These are phyloP conservation scores for Hydrangea macrophylla DNA, from an alignment of 148 eudicot species.

Conservation along the genomic window DNA sequence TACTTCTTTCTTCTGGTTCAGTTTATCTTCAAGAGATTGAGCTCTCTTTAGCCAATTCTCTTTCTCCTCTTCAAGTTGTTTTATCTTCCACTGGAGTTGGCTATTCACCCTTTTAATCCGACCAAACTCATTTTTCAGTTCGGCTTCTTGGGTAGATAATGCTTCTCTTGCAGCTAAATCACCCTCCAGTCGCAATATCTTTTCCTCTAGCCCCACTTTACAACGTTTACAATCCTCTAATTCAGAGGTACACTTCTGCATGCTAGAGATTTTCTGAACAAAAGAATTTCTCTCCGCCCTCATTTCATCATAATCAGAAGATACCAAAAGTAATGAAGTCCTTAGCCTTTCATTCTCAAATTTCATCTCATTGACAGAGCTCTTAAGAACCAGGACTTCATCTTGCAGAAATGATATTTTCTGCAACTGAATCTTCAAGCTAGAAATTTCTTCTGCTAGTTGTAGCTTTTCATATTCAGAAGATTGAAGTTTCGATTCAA, in stretches of 20 bases:
- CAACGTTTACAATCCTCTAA: constrained; percentile 56
- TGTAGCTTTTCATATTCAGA: constrained; percentile 62
- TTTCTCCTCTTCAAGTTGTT: constrained; percentile 61
- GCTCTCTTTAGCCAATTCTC: constrained; percentile 39
- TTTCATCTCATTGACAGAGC: constrained; percentile 36
- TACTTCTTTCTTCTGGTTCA: constrained; percentile 32
- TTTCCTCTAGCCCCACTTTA: constrained; percentile 54
- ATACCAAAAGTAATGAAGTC: constrained; percentile 39
- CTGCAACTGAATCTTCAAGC: constrained; percentile 60
- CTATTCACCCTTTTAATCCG: constrained; percentile 46
- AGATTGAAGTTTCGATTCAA: constrained; percentile 62
- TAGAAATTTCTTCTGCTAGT: constrained; percentile 54
- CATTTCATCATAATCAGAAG: constrained; percentile 44
- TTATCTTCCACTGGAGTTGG: constrained; percentile 51
- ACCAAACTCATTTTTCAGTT: constrained; percentile 55
- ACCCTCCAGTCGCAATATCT: constrained; percentile 52
- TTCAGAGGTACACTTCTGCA: constrained; percentile 49
- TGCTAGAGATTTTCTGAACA: constrained; percentile 40
- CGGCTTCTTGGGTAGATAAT: constrained; percentile 45
- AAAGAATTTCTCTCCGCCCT: constrained; percentile 51
- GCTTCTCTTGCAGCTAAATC: constrained; percentile 55
- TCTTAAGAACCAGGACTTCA: constrained; percentile 48
- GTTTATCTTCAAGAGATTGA: constrained; percentile 38
- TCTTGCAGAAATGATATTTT: constrained; percentile 49
- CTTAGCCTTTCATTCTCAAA: constrained; percentile 53